Percentiles rank a stretch among this genome's conserved stretches.
Evolutionary conservation across 106 monocot genomes (phyloP).

Genomic region (Allium sativum): DNA sequence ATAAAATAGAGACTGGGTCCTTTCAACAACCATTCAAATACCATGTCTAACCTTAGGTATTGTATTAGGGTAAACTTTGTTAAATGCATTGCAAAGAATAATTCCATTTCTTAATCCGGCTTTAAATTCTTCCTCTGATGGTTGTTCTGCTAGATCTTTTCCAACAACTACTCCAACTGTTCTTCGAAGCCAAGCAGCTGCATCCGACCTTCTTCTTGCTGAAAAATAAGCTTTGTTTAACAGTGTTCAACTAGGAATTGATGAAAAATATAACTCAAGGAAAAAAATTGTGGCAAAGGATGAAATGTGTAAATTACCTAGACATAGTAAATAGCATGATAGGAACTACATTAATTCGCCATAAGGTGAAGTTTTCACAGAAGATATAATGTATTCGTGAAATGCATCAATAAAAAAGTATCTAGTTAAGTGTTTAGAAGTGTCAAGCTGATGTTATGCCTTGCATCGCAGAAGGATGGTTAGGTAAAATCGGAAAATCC

Average conservation of each 20-base stretch:
- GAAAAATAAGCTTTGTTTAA: slow-evolving; percentile 5
- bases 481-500: no score
- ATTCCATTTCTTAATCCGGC: slow-evolving; percentile 66
- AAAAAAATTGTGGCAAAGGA: not conserved
- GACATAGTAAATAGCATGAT: no score
- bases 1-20: not conserved
- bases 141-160: slow-evolving; percentile 75
- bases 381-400: no score
- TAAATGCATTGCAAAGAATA: slow-evolving; percentile 84
- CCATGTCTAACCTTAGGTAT: slow-evolving; percentile 57
- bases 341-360: no score
- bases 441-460: no score
- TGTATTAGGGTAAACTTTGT: slow-evolving; percentile 69
- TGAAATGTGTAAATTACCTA: not conserved
- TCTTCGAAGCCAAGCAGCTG: slow-evolving; percentile 67
- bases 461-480: no score
- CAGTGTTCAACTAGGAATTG: not conserved
- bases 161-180: slow-evolving; percentile 39
- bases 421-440: no score
- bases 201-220: slow-evolving; percentile 74
- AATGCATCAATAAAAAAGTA: no score
- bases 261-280: not conserved
- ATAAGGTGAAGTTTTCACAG: no score
- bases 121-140: slow-evolving; percentile 80
- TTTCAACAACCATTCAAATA: not conserved